These are phyloP conservation scores for Rhynchosporium agropyri DNA, from an alignment of 2,329 filamentous ascomycete species.

Conservation along the genomic window DNA sequence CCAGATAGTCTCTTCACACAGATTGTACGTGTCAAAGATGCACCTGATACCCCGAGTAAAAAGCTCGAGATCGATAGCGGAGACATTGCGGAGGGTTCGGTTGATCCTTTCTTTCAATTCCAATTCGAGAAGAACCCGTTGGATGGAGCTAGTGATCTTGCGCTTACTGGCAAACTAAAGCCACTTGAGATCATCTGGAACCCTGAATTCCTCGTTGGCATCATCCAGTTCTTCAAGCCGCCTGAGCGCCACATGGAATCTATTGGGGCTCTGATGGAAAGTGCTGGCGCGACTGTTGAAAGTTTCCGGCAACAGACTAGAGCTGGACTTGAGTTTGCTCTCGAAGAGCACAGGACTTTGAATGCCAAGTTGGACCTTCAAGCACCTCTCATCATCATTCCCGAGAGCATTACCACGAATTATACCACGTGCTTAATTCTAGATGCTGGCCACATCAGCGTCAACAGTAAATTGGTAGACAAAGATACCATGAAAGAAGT, in stretches of 20 bases:
- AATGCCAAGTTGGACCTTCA: slow-evolving; percentile 95
- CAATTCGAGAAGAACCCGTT: slow-evolving; percentile 94
- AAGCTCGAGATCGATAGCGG: slow-evolving; percentile 44
- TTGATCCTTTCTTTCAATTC: slow-evolving; percentile 87
- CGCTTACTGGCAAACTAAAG: slow-evolving; percentile 87
- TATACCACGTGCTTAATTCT: slow-evolving; percentile 88
- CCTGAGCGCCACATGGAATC: slow-evolving; percentile 98
- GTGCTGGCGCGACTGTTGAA: slow-evolving; percentile 92
- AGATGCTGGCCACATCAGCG: slow-evolving; percentile 93
- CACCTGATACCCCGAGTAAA: slow-evolving; percentile 54
- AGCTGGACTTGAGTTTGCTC: slow-evolving; percentile 91
- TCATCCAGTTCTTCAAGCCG: slow-evolving; percentile 94
- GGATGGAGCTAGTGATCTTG: slow-evolving; percentile 88
- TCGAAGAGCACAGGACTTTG: slow-evolving; percentile 97
- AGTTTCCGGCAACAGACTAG: slow-evolving; percentile 93
- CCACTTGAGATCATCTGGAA: slow-evolving; percentile 98
- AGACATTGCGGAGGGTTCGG: slow-evolving; percentile 46
- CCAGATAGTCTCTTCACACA: slow-evolving; percentile 89
- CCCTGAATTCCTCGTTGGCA: slow-evolving; percentile 85
- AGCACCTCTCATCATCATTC: slow-evolving; percentile 93
- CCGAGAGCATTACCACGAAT: slow-evolving; percentile 83
- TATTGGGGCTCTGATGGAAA: slow-evolving; percentile 93
- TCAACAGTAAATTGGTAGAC: slow-evolving; percentile 92
- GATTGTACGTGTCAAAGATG: slow-evolving; percentile 94
- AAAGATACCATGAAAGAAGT: slow-evolving; percentile 87